phyloP scores from a whole-genome alignment of 202 grass and related monocot species.

The Setaria italica region DNA sequence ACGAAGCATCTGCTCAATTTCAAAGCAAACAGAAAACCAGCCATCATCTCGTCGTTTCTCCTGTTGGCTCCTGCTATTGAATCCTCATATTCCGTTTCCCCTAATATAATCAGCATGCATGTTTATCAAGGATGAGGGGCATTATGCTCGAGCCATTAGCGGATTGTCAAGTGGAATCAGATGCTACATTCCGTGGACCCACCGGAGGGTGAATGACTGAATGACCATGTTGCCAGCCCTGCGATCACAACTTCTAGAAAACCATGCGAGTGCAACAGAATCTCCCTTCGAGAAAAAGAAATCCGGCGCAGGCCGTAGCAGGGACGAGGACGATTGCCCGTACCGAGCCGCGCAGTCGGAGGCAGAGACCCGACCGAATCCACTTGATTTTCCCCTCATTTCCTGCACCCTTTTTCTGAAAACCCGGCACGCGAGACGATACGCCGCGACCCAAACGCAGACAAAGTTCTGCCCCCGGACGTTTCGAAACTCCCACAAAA shows the following conservation, averaged over 20 bases:
- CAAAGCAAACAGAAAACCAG: too few relatives aligned
- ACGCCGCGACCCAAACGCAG: not conserved
- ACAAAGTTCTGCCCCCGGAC: not conserved
- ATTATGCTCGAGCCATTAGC: not conserved
- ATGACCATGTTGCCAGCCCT: not conserved
- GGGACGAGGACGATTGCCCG: not conserved
- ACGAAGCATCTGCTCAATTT: too few relatives aligned
- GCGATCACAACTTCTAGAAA: constrained; percentile 12
- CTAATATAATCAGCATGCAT: not conserved
- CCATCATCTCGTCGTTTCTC: not conserved
- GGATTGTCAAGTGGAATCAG: not conserved
- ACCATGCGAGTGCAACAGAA: not conserved
- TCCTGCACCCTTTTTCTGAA: not conserved
- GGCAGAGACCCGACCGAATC: constrained; percentile 36
- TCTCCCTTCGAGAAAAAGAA: not conserved
- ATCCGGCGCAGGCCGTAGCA: not conserved
- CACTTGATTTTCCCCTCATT: not conserved
- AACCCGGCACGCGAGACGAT: not conserved
- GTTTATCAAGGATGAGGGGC: not conserved
- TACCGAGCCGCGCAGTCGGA: constrained; percentile 3
- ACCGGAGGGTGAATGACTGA: too few relatives aligned
- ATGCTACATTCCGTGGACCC: not conserved
- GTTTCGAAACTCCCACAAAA: constrained; percentile 20
- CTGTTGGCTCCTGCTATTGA: not conserved
- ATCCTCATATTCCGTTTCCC: too few relatives aligned